Conservation (phyloP, 129 eudicot genomes). For the Tanacetum coccineum region DNA sequence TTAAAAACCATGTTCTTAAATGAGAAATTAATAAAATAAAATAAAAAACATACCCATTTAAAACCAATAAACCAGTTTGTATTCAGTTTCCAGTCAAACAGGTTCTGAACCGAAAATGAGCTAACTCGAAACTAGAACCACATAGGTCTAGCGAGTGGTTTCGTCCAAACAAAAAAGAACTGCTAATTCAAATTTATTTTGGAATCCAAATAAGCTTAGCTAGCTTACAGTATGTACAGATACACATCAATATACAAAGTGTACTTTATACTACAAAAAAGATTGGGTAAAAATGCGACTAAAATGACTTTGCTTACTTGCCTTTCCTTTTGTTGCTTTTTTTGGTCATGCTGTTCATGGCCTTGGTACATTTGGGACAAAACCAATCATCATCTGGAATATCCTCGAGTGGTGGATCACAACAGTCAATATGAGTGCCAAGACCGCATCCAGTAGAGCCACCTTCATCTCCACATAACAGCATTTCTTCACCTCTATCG, state of each 20-base stretch:
- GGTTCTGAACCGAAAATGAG: too few species aligned
- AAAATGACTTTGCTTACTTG: constrained; percentile 14
- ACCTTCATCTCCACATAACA: constrained; percentile 74
- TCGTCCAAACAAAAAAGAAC: too few species aligned
- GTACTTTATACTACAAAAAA: neutral
- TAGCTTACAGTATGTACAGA: constrained; percentile 18
- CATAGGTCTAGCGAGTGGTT: too few species aligned
- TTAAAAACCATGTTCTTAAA: too few species aligned
- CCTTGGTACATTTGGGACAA: constrained; percentile 55
- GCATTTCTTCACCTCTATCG: constrained; percentile 83
- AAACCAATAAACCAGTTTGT: too few species aligned
- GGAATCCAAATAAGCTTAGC: neutral
- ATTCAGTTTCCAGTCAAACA: too few species aligned
- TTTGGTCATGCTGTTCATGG: constrained; percentile 18
- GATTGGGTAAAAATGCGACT: neutral
- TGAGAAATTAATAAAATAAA: too few species aligned
- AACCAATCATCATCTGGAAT: constrained; percentile 89
- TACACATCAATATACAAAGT: constrained; percentile 10
- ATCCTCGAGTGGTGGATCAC: constrained; percentile 72
- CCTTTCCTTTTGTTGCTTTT: constrained; percentile 34
- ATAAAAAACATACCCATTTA: too few species aligned
- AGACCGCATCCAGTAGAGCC: constrained; percentile 70
- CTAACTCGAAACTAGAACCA: too few species aligned
- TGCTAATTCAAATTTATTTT: neutral
- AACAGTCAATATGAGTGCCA: constrained; percentile 72